Base-by-base conservation (phyloP, 768 basidiomycete genomes). In the Suillus hirtellus region DNA sequence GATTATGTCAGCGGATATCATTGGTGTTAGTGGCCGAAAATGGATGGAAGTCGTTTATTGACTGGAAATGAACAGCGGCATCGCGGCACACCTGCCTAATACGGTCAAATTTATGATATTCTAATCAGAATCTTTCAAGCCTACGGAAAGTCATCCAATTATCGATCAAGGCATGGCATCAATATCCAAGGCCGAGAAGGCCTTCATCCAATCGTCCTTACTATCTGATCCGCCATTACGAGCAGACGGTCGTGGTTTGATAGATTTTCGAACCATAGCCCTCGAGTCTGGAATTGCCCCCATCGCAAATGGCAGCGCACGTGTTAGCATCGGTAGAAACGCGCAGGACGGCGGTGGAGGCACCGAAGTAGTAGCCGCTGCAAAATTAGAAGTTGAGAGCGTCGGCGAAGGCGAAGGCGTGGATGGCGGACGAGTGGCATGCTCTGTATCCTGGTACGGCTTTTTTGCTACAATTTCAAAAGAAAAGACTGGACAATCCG, bases 241-340 rank as follows among this genome's bases (percentile, higher is more conserved):
- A 59, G 81, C 85, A 4, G 94, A 96, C 72, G 93, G 93, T 1
- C 89, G 94, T 21, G 70, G 78, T 7, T 79, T 90, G 0, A 74
- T 80, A 42, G 88, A 91, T 66, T 95, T 84, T 68, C 82, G 94
- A 35, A 76, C 83, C 0, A 81, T 95, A 24, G 78, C 85, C 9
- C 84, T 96, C 35, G 88, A 92, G 75, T 92, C 91, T 0, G 90
- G 89, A 24, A 83, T 90, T 1, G 86, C 87, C 17, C 90, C 92
- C 6, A 82, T 93, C 6, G 89, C 93, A 21, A 94, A 95, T 64
- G 94, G 94, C 7, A 94, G 92, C 65, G 92, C 92, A 6, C 83
- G 84, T 27, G 77, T 94, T 9, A 85, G 79, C 66, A 83, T 95
- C n/a, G 93, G 92, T 1, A 79, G 80, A 66, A 79, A 77, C 64